These are phyloP conservation scores for Rickenella mellea DNA, from an alignment of 768 basidiomycete species.

Conservation along the genomic window DNA sequence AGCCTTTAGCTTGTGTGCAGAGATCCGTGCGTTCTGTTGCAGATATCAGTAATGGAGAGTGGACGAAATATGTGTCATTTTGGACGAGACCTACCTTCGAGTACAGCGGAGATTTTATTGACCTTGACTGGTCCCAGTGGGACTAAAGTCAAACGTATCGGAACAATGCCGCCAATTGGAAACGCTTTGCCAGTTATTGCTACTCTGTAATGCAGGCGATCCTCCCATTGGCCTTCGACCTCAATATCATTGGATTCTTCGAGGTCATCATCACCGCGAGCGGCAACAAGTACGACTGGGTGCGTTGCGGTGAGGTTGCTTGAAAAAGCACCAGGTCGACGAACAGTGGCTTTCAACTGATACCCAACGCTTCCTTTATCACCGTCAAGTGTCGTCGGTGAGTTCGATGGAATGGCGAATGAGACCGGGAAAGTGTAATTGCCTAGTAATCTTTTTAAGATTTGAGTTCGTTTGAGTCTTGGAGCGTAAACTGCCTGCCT, in stretches of 20 bases:
- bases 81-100: constrained; percentile 68
- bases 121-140: constrained; percentile 80
- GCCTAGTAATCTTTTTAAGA: constrained; percentile 35
- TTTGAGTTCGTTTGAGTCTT: too few species aligned
- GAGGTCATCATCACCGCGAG: constrained; percentile 74
- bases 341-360: constrained; percentile 71
- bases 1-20: constrained; percentile 54
- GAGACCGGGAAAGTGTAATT: constrained; percentile 92
- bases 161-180: constrained; percentile 73
- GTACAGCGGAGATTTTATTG: constrained; percentile 54
- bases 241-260: constrained; percentile 76
- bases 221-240: constrained; percentile 86
- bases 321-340: constrained; percentile 75
- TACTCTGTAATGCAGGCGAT: constrained; percentile 75
- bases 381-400: constrained; percentile 69
- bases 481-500: too few species aligned
- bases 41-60: constrained; percentile 54
- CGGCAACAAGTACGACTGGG: constrained; percentile 67
- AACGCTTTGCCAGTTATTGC: constrained; percentile 67
- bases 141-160: constrained; percentile 70
- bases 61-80: constrained; percentile 63
- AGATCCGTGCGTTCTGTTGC: constrained; percentile 71
- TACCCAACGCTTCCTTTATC: constrained; percentile 73
- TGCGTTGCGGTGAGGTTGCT: constrained; percentile 57
- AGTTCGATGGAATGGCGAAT: constrained; percentile 70